Evolutionary conservation across 2,329 filamentous ascomycete species (phyloP), one percentile per base, ranked within the genome.

Genomic region (Cryphonectria parasitica): DNA sequence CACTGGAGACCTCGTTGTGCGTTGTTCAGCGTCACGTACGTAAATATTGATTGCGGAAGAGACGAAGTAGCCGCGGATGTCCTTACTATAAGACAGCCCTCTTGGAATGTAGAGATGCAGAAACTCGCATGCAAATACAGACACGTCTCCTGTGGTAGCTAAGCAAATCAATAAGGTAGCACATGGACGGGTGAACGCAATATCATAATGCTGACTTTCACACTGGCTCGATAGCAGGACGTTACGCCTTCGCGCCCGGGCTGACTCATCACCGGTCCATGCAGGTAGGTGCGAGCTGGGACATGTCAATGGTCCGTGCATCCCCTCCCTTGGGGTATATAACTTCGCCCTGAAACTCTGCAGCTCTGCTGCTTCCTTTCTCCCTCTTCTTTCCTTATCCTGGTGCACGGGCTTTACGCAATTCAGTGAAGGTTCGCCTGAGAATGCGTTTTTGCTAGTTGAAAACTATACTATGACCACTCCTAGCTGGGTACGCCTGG

Each of bases 401-500:
- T 80, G 86, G 89, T 91, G 90, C 90, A 90, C 83, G 89, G 90
- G 91, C 90, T 88, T 91, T 91, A 92, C 87, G 90, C 88, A 88
- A 90, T 89, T 88, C 90, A 91, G 90, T 94, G 91, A 94, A 89
- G 91, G 93, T 90, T 90, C 88, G 90, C 93, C 92, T 89, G 92
- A 94, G 90, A 89, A 88, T 87, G 88, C 88, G 87, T 93, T 93
- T 92, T 93, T 93, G 91, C 91, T 93, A 92, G 90, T 92, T 93
- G 91, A 92, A 92, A 92, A 92, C 91, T 92, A 92, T 85, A 86
- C 85, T 86, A 88, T 92, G 91, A 93, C 91, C 86, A 86, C 91
- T 94, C 85, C 85, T 86, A 83, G 77, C 87, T 88, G 89, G 90
- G 87, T 88, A 86, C 85, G 84, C 87, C 85, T 86, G 87, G 88